Conservation (phyloP, 768 basidiomycete species). For the Lactarius hatsudake region DNA sequence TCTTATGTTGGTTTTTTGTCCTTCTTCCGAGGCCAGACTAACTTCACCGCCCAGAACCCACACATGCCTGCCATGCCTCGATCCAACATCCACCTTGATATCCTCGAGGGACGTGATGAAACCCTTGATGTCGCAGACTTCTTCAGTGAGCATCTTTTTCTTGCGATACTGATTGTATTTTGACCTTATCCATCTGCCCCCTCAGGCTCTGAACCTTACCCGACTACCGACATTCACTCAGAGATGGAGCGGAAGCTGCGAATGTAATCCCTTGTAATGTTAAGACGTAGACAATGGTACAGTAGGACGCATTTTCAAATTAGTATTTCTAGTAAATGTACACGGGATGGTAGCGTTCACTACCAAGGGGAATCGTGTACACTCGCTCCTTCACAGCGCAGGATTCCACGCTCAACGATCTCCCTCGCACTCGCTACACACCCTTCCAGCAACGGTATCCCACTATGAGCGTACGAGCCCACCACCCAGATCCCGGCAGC, state of each 20-base stretch:
- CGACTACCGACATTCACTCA: conserved; percentile 43
- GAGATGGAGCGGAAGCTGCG: conserved; percentile 50
- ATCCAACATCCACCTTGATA: conserved; percentile 86
- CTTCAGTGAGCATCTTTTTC: conserved; percentile 53
- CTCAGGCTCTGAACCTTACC: conserved; percentile 34
- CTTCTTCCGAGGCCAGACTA: neutral
- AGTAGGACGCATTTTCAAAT: neutral
- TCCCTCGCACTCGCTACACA: conserved; percentile 72
- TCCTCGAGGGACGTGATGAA: conserved; percentile 92
- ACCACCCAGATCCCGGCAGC: conserved; percentile 63
- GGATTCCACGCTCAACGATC: conserved; percentile 39
- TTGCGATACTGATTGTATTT: neutral
- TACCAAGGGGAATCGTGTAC: conserved; percentile 24
- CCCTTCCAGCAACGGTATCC: conserved; percentile 77
- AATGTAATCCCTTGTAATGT: conserved; percentile 31
- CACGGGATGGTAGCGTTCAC: neutral
- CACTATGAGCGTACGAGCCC: conserved; percentile 66
- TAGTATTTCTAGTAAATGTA: neutral
- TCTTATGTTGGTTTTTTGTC: conserved; percentile 52
- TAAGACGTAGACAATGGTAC: neutral
- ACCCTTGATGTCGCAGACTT: conserved; percentile 73
- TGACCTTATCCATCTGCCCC: neutral
- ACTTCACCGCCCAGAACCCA: conserved; percentile 45
- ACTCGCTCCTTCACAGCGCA: conserved; percentile 28
- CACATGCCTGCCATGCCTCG: conserved; percentile 62